These are phyloP conservation scores for Penicillium nucicola DNA, from an alignment of 495 filamentous ascomycete species.

Conservation along the genomic window DNA sequence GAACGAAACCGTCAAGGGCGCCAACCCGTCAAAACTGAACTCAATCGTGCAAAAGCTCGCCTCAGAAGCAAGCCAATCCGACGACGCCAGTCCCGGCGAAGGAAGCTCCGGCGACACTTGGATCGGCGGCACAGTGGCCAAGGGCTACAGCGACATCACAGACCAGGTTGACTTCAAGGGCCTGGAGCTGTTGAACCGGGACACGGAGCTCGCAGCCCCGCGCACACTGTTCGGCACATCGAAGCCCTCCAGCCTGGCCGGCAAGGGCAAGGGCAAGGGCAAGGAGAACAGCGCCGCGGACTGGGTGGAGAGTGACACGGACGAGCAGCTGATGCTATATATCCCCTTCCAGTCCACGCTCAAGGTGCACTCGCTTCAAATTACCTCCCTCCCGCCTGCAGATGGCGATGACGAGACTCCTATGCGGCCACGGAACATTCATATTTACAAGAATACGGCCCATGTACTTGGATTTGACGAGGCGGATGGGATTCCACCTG, in stretches of 20 bases:
- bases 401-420: constrained; percentile 65
- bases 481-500: constrained; percentile 76
- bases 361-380: constrained; percentile 86
- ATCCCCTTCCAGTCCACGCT: constrained; percentile 84
- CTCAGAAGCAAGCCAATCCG: constrained; percentile 59
- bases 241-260: constrained; percentile 62
- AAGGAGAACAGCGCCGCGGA: constrained; percentile 51
- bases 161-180: constrained; percentile 74
- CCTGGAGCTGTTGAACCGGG: constrained; percentile 82
- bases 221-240: constrained; percentile 66
- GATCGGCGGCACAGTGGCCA: constrained; percentile 70
- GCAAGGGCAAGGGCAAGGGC: constrained; percentile 55
- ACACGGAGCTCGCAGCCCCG: constrained; percentile 64
- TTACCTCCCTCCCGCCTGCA: constrained; percentile 73
- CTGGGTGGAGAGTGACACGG: constrained; percentile 99
- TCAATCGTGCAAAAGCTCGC: constrained; percentile 69
- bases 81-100: constrained; percentile 41
- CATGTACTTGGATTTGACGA: constrained; percentile 95
- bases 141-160: constrained; percentile 80
- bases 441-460: constrained; percentile 79
- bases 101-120: constrained; percentile 53
- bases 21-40: constrained; percentile 65
- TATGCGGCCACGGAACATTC: constrained; percentile 81
- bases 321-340: constrained; percentile 95
- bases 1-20: constrained; percentile 68